phyloP scores from a whole-genome alignment of 495 filamentous ascomycete species.

The Amniculicola lignicola region DNA sequence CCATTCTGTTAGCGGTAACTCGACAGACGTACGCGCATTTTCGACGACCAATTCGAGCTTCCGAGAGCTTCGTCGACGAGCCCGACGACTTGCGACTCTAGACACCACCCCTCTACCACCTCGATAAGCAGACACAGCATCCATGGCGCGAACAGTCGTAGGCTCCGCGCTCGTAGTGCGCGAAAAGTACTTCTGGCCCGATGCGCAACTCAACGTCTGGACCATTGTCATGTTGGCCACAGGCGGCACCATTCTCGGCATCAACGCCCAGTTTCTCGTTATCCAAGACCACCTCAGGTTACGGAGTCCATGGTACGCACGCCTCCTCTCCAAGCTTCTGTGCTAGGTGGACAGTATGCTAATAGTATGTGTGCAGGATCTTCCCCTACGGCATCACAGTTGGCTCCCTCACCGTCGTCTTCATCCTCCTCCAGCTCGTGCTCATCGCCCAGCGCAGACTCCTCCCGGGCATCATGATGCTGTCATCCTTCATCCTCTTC shows the following conservation, averaged over 20 bases:
- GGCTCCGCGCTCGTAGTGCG: slow-evolving; percentile 38
- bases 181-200: slow-evolving; percentile 89
- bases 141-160: slow-evolving; percentile 35
- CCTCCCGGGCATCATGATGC: slow-evolving; percentile 83
- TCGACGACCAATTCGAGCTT: no score
- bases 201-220: slow-evolving; percentile 88
- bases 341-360: background rate
- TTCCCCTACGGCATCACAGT: slow-evolving; percentile 81
- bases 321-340: background rate
- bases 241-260: slow-evolving; percentile 73
- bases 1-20: no score
- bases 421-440: slow-evolving; percentile 43
- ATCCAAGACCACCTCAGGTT: slow-evolving; percentile 70
- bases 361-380: slow-evolving; percentile 58
- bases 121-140: background rate
- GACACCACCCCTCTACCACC: background rate
- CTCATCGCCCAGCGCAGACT: slow-evolving; percentile 64
- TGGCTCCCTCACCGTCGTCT: slow-evolving; percentile 42
- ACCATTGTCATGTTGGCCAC: slow-evolving; percentile 81
- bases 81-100: background rate
- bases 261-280: slow-evolving; percentile 80
- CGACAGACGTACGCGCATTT: no score
- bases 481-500: slow-evolving; percentile 90
- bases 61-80: no score
- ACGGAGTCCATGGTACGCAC: slow-evolving; percentile 80